Base-by-base conservation (phyloP, 2,329 filamentous ascomycete species). In the Metarhizium album region DNA sequence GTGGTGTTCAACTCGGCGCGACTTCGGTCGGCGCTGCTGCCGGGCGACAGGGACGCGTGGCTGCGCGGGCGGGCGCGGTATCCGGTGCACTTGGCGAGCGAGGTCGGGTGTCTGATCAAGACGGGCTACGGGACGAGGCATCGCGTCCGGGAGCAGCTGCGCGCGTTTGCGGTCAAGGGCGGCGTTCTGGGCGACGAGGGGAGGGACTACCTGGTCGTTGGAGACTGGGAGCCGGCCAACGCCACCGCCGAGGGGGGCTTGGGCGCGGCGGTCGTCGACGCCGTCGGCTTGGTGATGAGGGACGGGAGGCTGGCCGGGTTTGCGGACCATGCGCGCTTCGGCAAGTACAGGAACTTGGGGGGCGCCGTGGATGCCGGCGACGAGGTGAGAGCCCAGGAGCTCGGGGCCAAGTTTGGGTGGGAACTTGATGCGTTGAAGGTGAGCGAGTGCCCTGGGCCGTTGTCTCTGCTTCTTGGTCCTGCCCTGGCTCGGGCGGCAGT, bases 121-220 rank as follows among this genome's bases (percentile, higher is more conserved):
- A 79, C 76, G 4, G 76, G 76, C 29, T 79, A 76, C 58, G 76
- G 76, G 49, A 79, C 76, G 18, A 70, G 70, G 45, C 62, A 71
- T 47, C 70, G 76, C 14, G 65, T 79, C 27, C 62, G 68, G 4
- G 67, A 70, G 11, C 71, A 75, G 60, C 61, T 79, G 11, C 64
- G 69, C 42, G 74, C 75, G 0, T 65, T 77, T 42, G 51, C 54
- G 18, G 53, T 54, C 11, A 58, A 59, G 16, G 64, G 62, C n/a
- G 59, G 55, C 6, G 67, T 69, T 43, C 53, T 72, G 50, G 60
- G 60, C 42, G 52, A 66, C 11, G 64, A 70, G 49, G 67, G 68
- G n/a, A 60, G 64, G 53, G 67, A 71, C 24, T 70, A 74, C 24
- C 50, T 79, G 3, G 68, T 79, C 8, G 70, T 78, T 14, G 76